Percentiles rank a stretch among this genome's conserved stretches.
Evolutionary conservation across 768 basidiomycete genomes (phyloP).

Genomic region (Mycena floridula): DNA sequence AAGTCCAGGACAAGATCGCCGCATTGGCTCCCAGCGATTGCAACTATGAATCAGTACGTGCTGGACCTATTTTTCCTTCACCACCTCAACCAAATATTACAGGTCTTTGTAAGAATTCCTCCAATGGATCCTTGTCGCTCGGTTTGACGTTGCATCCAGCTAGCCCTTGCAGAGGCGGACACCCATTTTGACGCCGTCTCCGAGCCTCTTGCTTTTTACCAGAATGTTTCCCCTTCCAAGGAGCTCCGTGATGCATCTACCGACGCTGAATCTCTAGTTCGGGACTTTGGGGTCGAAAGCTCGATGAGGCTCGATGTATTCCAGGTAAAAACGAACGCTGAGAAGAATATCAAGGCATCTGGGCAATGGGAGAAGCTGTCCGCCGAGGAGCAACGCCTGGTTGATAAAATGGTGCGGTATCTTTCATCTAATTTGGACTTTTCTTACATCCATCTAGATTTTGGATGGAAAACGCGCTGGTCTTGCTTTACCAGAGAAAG

Average conservation of each 20-base stretch:
- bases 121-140: slow-evolving; percentile 7
- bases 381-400: slow-evolving; percentile 66
- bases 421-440: not conserved
- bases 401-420: slow-evolving; percentile 61
- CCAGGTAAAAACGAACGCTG: slow-evolving; percentile 61
- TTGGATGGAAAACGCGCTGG: slow-evolving; percentile 79
- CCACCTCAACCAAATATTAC: slow-evolving; percentile 5
- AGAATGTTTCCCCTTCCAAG: slow-evolving; percentile 72
- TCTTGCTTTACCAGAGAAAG: slow-evolving; percentile 62
- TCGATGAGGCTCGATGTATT: slow-evolving; percentile 82
- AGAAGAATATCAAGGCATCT: slow-evolving; percentile 59
- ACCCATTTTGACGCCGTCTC: slow-evolving; percentile 41
- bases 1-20: slow-evolving; percentile 52
- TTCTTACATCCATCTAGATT: slow-evolving; percentile 28
- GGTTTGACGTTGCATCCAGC: slow-evolving; percentile 29
- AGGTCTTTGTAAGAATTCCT: slow-evolving; percentile 68
- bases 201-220: slow-evolving; percentile 72
- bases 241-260: slow-evolving; percentile 79
- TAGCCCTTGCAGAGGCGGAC: slow-evolving; percentile 53
- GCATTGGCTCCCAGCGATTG: slow-evolving; percentile 49
- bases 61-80: not conserved
- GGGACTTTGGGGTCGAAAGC: slow-evolving; percentile 68
- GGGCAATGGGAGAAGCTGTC: slow-evolving; percentile 57
- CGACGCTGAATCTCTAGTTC: slow-evolving; percentile 61
- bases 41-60: slow-evolving; percentile 60